phyloP scores from a whole-genome alignment of 345 rosid genomes.

The Linum tenue region DNA sequence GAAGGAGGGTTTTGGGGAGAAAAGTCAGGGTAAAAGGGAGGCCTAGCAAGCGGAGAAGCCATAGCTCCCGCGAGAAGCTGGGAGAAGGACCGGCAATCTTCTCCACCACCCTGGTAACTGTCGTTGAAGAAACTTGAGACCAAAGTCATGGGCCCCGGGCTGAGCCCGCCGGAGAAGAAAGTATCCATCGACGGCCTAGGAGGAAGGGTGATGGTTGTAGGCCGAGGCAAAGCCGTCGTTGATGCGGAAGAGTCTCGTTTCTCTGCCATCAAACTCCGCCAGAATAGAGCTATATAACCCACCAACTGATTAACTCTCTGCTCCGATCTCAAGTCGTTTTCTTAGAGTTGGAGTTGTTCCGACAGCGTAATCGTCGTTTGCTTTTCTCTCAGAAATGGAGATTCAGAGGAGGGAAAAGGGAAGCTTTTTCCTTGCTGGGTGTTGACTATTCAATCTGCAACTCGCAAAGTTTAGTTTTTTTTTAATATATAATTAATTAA shows the following conservation, averaged over 20 bases:
- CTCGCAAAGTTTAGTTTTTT: too few species aligned
- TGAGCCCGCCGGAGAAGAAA: conserved; percentile 41
- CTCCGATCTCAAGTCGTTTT: background rate
- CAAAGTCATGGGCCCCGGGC: conserved; percentile 92
- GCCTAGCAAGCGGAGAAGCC: conserved; percentile 50
- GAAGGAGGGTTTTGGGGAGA: background rate
- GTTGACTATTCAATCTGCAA: background rate
- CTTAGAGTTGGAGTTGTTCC: background rate
- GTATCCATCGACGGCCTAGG: conserved; percentile 46
- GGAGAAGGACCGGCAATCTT: conserved; percentile 60
- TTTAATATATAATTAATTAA: too few species aligned
- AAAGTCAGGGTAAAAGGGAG: conserved; percentile 14
- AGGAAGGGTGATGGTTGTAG: conserved; percentile 58
- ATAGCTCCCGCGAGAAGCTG: conserved; percentile 89
- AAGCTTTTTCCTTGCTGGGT: background rate
- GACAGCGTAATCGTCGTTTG: background rate
- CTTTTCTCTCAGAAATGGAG: background rate
- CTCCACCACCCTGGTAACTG: conserved; percentile 26
- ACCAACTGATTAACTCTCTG: background rate
- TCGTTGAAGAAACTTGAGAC: conserved; percentile 78
- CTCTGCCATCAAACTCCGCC: conserved; percentile 33
- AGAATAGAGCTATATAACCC: background rate
- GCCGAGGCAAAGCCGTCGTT: conserved; percentile 35
- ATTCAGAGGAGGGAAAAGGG: background rate
- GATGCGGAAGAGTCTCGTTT: conserved; percentile 20